phyloP scores from a whole-genome alignment of 768 basidiomycete species.

The Boletus tylopilopsis region DNA sequence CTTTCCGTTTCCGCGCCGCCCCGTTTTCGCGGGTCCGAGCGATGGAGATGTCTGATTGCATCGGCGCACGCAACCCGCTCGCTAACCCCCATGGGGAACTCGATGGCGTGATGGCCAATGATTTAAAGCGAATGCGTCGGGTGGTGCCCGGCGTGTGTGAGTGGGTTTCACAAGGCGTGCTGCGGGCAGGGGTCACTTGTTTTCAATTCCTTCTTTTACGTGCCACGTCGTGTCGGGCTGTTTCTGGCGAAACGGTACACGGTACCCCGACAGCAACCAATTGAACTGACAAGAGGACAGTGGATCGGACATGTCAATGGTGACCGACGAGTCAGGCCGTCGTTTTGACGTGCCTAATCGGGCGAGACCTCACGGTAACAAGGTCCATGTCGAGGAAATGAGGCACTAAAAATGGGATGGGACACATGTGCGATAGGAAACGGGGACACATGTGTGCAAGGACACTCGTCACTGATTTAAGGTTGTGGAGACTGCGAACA shows the following conservation, averaged over 20 bases:
- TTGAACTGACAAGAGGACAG: constrained; percentile 5
- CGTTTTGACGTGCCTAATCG: constrained; percentile 7
- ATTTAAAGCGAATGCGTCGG: no score
- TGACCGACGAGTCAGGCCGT: background rate
- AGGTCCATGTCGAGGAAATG: constrained; percentile 23
- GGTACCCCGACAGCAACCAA: background rate
- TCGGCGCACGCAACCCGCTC: background rate
- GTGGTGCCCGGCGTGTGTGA: no score
- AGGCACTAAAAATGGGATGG: constrained; percentile 7
- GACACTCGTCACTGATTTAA: constrained; percentile 7
- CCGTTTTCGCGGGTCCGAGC: constrained; percentile 6
- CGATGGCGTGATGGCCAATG: background rate
- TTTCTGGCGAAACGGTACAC: constrained; percentile 11
- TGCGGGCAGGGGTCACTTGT: background rate
- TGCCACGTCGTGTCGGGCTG: constrained; percentile 8
- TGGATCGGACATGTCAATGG: background rate
- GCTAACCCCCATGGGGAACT: constrained; percentile 10
- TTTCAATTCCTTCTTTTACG: background rate
- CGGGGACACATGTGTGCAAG: constrained; percentile 6
- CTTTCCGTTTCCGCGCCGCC: constrained; percentile 1
- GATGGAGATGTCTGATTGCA: constrained; percentile 2
- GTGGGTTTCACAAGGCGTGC: constrained; percentile 1
- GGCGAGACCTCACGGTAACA: constrained; percentile 11
- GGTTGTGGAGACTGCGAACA: constrained; percentile 16
- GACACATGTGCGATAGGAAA: constrained; percentile 10